These are phyloP conservation scores for Rheum nobile DNA, from an alignment of 148 eudicot genomes.

Conservation along the genomic window DNA sequence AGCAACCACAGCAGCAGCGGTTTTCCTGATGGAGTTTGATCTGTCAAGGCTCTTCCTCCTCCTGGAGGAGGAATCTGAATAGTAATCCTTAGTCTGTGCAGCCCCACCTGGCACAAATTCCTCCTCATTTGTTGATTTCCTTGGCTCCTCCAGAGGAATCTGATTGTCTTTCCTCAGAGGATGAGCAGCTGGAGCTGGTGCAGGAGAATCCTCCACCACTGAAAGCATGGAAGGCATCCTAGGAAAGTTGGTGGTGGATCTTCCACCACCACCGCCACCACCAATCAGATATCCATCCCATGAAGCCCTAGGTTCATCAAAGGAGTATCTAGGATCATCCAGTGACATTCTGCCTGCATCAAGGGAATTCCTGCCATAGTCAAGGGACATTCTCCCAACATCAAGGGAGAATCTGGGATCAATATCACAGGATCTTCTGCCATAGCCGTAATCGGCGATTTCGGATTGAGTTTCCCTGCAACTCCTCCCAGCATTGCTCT, in stretches of 20 bases:
- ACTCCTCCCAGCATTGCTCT: conserved; percentile 35
- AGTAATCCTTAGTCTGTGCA: conserved; percentile 69
- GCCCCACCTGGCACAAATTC: conserved; percentile 47
- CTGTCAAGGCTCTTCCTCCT: conserved; percentile 51
- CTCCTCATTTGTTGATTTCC: conserved; percentile 25
- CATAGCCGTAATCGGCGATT: conserved; percentile 84
- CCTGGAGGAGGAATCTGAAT: conserved; percentile 64
- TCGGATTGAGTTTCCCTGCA: conserved; percentile 85
- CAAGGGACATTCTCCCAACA: conserved; percentile 18
- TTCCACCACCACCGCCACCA: conserved; percentile 13
- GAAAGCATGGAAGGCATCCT: conserved; percentile 77
- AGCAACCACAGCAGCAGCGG: conserved; percentile 70
- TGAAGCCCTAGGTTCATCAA: conserved; percentile 92
- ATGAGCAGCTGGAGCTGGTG: conserved; percentile 6
- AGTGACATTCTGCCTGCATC: conserved; percentile 30
- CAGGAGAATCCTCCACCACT: conserved; percentile 64
- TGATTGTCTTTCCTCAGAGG: conserved; percentile 56
- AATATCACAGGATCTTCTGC: conserved; percentile 81
- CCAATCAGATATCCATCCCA: conserved; percentile 83
- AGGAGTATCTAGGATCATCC: conserved; percentile 68
- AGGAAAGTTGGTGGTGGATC: conserved; percentile 21
- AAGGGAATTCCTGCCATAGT: conserved; percentile 9
- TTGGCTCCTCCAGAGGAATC: conserved; percentile 49
- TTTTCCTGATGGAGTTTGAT: conserved; percentile 68
- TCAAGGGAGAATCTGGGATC: conserved; percentile 87